These are phyloP conservation scores for Sporobolus alterniflorus DNA, from an alignment of 202 grass and related monocot genomes.

Conservation along the genomic window DNA sequence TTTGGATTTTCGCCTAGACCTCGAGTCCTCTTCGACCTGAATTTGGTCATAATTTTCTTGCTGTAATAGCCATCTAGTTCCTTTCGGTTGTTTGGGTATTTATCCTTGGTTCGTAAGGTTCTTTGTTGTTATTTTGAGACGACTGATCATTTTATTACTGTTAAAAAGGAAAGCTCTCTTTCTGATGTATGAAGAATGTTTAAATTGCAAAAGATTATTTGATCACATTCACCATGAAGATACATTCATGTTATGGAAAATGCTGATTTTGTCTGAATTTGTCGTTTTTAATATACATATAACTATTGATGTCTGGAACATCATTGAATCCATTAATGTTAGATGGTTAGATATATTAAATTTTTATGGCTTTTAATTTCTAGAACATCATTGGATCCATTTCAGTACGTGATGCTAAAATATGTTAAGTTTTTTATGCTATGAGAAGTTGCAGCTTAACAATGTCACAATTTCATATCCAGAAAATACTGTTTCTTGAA, in stretches of 20 bases:
- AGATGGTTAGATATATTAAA: background rate
- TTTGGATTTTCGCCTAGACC: background rate
- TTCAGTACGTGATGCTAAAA: background rate
- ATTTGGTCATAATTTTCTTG: background rate
- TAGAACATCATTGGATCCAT: background rate
- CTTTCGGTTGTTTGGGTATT: background rate
- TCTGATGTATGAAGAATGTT: background rate
- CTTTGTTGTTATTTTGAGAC: background rate
- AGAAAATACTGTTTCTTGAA: conserved; percentile 95
- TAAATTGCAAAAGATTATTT: background rate
- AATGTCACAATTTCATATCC: conserved; percentile 22
- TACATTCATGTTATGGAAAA: background rate
- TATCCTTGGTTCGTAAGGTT: background rate
- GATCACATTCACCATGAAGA: background rate
- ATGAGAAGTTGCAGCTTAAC: conserved; percentile 23
- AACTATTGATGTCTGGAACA: conserved; percentile 1
- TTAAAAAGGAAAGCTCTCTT: background rate
- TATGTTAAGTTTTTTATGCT: background rate
- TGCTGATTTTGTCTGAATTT: conserved; percentile 11
- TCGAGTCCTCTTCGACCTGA: background rate
- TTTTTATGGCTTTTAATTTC: background rate
- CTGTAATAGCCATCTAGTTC: background rate
- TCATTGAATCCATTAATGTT: conserved; percentile 6
- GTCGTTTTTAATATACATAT: conserved; percentile 12
- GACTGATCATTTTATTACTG: background rate